These are phyloP conservation scores for Solanum megistacrolobum DNA, from an alignment of 257 asterid species.

Conservation along the genomic window DNA sequence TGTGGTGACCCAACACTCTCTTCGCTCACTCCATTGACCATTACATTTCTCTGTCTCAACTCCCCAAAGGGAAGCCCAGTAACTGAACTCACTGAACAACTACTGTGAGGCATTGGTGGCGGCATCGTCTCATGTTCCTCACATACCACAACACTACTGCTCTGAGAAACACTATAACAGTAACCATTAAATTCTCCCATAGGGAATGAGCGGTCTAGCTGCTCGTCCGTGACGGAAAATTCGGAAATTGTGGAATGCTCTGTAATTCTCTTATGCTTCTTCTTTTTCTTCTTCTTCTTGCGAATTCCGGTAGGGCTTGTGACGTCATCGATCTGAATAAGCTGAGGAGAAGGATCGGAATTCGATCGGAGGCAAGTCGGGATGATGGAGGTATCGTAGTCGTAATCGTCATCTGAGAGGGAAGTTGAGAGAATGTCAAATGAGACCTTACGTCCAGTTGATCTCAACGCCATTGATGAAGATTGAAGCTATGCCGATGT, in stretches of 20 bases:
- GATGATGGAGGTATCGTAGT: background rate
- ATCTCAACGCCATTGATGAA: slow-evolving; percentile 40
- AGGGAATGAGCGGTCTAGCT: slow-evolving; percentile 13
- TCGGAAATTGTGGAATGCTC: slow-evolving; percentile 15
- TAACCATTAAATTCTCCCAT: background rate
- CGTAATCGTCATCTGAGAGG: slow-evolving; percentile 26
- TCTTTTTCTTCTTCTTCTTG: slow-evolving; percentile 29
- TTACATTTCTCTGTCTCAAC: slow-evolving; percentile 81
- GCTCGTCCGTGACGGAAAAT: slow-evolving; percentile 17
- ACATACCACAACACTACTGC: slow-evolving; percentile 13
- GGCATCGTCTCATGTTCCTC: slow-evolving; percentile 25
- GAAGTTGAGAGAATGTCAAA: slow-evolving; percentile 45
- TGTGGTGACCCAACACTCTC: slow-evolving; percentile 18
- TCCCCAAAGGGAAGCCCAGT: slow-evolving; percentile 35
- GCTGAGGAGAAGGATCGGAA: slow-evolving; percentile 36
- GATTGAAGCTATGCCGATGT: background rate
- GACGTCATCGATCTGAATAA: slow-evolving; percentile 5
- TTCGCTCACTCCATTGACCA: slow-evolving; percentile 32
- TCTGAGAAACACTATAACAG: slow-evolving; percentile 1
- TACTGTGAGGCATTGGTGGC: slow-evolving; percentile 22
- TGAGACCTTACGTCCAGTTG: slow-evolving; percentile 47
- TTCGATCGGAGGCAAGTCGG: slow-evolving; percentile 25
- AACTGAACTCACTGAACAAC: slow-evolving; percentile 20
- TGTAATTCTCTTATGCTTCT: slow-evolving; percentile 27
- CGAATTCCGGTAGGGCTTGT: slow-evolving; percentile 12